Evolutionary conservation across 306 rosid species (phyloP).

Genomic region (Oemleria cerasiformis): DNA sequence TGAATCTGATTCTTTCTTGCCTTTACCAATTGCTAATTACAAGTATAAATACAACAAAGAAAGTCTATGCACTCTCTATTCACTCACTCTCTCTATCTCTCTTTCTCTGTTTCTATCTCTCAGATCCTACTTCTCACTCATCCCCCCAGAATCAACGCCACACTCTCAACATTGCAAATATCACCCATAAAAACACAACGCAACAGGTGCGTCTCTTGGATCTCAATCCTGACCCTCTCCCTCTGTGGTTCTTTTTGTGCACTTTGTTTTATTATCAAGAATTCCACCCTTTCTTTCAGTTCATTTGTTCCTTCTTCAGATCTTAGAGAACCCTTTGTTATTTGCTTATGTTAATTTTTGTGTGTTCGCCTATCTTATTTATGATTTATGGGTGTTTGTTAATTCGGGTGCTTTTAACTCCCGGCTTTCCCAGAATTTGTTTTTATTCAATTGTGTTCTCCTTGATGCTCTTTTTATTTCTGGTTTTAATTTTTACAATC

Average conservation of each 20-base stretch:
- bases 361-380: not conserved
- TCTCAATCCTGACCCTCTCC: not conserved
- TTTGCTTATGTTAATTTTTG: not conserved
- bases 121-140: not conserved
- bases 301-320: not conserved
- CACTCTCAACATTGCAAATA: not conserved
- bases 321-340: not conserved
- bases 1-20: not conserved
- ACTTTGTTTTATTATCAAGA: no score
- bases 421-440: not conserved
- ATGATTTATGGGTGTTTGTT: not conserved
- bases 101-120: not conserved
- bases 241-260: no score
- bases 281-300: not conserved
- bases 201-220: slow-evolving; percentile 17
- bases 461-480: not conserved
- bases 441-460: not conserved
- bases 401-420: not conserved
- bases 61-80: not conserved
- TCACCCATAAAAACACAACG: not conserved
- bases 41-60: not conserved
- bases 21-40: not conserved
- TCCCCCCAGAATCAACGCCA: not conserved
- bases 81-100: not conserved
- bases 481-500: not conserved